Base-by-base conservation (phyloP, 768 basidiomycete genomes). In the Agrocybe chaxingu region DNA sequence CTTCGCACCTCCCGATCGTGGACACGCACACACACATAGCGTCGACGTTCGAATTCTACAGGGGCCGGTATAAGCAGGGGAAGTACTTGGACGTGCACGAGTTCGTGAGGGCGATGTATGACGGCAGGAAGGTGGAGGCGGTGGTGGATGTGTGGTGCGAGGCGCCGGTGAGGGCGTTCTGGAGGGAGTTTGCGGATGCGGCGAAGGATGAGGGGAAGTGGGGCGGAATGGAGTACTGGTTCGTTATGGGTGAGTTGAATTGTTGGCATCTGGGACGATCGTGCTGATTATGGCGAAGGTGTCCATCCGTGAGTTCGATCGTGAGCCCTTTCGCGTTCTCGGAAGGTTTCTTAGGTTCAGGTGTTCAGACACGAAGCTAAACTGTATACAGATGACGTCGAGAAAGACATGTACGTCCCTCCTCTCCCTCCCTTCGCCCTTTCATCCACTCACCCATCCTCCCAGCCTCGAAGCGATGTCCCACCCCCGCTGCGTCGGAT, bases 131-230 rank as follows among this genome's bases (percentile, higher is more conserved):
- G 34, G 81, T 92, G 3, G 70, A 80, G 46, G 77, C 82, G 4
- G 75, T 93, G 47, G 82, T 94, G 5, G 92, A 94, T 57, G 92
- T 94, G 2, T 94, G 89, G 86, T 94, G 92, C 57, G 92, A 92
- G 60, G 87, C 86, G 0, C 87, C 90, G 0, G 81, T 89, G 10
- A 70, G 70, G 52, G 69, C 54, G 32, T 13, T 71, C 6, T 92
- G 89, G 89, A 79, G 71, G 57, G 85, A 85, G 53, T 71, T 89
- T 39, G 90, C 90, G 1, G 85, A 90, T 64, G 81, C 84, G 1
- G 87, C 87, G 2, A 29, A 84, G 51, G 74, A 70, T 0, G 72
- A 79, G 47, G 77, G 78, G 43, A 71, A 73, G 38, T 92, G 89
- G 90, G 78, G 75, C 16, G 85, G 81, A 0, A 67, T 89, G 19